Conservation (phyloP, 257 asterid genomes). For the Plantago major region DNA sequence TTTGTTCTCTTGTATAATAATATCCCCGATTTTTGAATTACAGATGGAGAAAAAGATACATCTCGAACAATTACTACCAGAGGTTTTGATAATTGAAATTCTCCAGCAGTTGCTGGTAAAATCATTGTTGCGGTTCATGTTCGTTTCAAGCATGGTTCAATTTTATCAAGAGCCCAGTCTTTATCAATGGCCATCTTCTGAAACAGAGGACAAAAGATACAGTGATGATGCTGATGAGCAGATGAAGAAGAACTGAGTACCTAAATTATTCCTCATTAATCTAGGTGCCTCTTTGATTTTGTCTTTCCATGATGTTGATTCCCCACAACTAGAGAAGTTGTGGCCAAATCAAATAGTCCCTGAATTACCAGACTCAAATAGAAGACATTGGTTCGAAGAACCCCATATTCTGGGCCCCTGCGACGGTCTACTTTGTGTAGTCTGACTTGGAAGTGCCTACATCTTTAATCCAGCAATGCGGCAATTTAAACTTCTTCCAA, state of each 20-base stretch:
- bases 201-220: not conserved
- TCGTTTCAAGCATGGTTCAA: not conserved
- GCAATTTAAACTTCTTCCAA: constrained; percentile 8
- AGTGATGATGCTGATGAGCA: not conserved
- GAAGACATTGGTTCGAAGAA: too few relatives aligned
- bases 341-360: not conserved
- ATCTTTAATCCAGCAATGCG: constrained; percentile 10
- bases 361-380: not conserved
- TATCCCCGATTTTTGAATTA: not conserved
- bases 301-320: not conserved
- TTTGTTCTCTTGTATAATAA: too few relatives aligned
- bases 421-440: constrained; percentile 2
- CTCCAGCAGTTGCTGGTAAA: not conserved
- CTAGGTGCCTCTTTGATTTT: not conserved
- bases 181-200: not conserved
- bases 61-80: not conserved
- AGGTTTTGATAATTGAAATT: not conserved
- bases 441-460: not conserved
- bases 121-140: constrained; percentile 1
- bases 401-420: not conserved
- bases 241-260: too few relatives aligned
- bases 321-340: not conserved
- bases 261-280: too few relatives aligned
- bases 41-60: not conserved
- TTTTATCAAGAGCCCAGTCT: not conserved